Percentiles rank a stretch among this genome's conserved stretches.
Conservation (phyloP, 306 rosid species). For the Arachis hypogaea region DNA sequence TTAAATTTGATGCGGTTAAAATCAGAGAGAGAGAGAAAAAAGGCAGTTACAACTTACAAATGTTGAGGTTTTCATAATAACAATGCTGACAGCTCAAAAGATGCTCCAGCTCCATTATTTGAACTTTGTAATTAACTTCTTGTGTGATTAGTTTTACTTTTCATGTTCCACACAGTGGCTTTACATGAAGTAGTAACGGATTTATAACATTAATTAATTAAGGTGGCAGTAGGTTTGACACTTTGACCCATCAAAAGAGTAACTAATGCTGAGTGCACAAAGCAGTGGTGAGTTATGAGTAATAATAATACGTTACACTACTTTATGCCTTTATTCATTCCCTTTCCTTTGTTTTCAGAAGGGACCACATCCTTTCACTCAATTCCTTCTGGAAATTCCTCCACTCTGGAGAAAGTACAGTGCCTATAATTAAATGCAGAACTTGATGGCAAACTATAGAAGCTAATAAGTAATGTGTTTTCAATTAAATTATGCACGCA, state of each 20-base stretch:
- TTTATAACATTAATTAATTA: background rate
- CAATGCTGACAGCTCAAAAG: conserved; percentile 4
- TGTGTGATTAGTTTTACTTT: background rate
- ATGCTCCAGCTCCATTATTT: background rate
- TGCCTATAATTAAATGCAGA: conserved; percentile 23
- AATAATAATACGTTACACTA: too few species aligned
- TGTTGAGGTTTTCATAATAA: background rate
- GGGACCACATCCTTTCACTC: conserved; percentile 25
- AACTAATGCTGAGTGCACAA: background rate
- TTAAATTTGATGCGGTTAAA: background rate
- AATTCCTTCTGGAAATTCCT: conserved; percentile 20
- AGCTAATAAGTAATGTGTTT: background rate
- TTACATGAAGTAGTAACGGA: background rate
- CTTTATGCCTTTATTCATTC: too few species aligned
- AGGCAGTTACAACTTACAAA: background rate
- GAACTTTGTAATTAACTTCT: background rate
- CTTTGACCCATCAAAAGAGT: conserved; percentile 15
- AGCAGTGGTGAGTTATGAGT: background rate
- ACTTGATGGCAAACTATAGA: background rate
- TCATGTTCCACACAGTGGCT: too few species aligned
- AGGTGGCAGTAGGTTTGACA: background rate
- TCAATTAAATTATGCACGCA: background rate
- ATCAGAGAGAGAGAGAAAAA: background rate
- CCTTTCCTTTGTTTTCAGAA: conserved; percentile 9
- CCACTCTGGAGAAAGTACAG: conserved; percentile 25